Evolutionary conservation across 148 eudicot species (phyloP).

Genomic region (Persicaria tinctoria): DNA sequence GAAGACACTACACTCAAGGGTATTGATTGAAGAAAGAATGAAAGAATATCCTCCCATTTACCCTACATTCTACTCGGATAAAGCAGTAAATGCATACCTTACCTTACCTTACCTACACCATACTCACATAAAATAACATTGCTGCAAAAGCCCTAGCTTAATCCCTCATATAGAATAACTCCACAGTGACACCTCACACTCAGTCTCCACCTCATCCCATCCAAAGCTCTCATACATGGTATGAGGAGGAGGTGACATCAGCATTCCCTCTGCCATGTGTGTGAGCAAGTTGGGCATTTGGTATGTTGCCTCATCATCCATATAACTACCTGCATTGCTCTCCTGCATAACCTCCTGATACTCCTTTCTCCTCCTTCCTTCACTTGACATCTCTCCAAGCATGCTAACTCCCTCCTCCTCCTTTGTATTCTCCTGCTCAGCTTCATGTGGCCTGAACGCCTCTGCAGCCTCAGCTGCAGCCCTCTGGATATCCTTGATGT

Average conservation of each 20-base stretch:
- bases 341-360: background rate
- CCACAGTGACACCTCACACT: slow-evolving; percentile 16
- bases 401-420: background rate
- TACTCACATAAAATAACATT: slow-evolving; percentile 8
- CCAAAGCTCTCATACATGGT: background rate
- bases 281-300: slow-evolving; percentile 10
- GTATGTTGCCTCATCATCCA: slow-evolving; percentile 13
- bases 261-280: slow-evolving; percentile 12
- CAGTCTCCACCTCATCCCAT: slow-evolving; percentile 13
- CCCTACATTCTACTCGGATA: background rate
- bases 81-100: background rate
- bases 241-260: slow-evolving; percentile 12
- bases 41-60: slow-evolving; percentile 8
- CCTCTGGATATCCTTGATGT: slow-evolving; percentile 14
- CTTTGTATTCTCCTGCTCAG: background rate
- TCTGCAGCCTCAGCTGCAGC: slow-evolving; percentile 13
- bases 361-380: background rate
- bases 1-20: background rate
- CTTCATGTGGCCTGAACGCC: slow-evolving; percentile 8
- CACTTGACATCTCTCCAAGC: background rate
- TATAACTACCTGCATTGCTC: background rate
- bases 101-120: background rate
- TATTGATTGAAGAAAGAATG: slow-evolving; percentile 4
- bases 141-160: background rate
- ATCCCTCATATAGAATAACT: background rate